These are phyloP conservation scores for Auricularia sp. DNA, from an alignment of 768 basidiomycete genomes.

Conservation along the genomic window DNA sequence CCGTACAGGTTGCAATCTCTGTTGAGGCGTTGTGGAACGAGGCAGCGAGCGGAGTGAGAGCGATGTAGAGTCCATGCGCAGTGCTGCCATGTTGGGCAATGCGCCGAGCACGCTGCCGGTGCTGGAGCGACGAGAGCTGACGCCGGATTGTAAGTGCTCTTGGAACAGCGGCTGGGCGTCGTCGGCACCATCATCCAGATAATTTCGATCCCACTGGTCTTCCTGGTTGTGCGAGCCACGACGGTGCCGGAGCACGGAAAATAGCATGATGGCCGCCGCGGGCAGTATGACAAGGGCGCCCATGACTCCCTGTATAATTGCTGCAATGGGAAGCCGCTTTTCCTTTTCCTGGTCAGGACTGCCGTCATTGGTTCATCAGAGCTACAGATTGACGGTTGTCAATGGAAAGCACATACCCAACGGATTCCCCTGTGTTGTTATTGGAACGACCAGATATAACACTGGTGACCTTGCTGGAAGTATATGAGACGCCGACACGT, in stretches of 20 bases:
- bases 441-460: too few species aligned
- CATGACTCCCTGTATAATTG: background rate
- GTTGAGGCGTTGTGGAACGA: background rate
- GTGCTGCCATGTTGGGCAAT: background rate
- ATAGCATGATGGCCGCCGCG: background rate
- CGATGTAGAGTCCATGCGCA: background rate
- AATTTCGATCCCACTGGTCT: slow-evolving; percentile 14
- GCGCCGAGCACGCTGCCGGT: background rate
- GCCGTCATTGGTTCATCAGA: background rate
- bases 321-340: background rate
- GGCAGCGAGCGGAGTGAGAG: background rate
- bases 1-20: background rate
- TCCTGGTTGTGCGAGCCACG: background rate
- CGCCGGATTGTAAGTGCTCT: slow-evolving; percentile 15
- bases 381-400: background rate
- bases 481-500: too few species aligned
- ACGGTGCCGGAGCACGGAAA: background rate
- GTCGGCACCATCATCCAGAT: slow-evolving; percentile 24
- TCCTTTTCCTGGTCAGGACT: background rate
- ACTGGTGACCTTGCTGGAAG: too few species aligned
- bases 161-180: slow-evolving; percentile 27
- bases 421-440: too few species aligned
- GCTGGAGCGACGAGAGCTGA: background rate
- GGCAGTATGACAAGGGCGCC: background rate
- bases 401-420: too few species aligned